phyloP scores from a whole-genome alignment of 495 filamentous ascomycete genomes.

The Podospora australis region DNA sequence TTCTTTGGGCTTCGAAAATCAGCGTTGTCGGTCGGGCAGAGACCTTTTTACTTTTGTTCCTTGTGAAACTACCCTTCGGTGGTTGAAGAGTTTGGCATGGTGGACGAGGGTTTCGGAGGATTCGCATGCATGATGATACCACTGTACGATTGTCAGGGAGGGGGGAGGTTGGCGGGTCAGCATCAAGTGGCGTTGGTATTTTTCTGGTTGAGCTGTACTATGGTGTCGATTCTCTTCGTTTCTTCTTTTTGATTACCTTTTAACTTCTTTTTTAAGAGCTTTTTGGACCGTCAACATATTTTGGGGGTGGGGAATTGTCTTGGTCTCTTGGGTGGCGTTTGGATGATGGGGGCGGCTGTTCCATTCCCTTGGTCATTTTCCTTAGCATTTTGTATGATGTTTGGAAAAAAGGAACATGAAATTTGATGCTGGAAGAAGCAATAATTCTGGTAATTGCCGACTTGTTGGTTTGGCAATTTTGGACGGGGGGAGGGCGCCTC shows the following conservation, averaged over 20 bases:
- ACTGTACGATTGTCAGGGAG: slow-evolving; percentile 9
- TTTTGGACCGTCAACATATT: background rate
- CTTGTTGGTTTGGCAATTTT: too few relatives aligned
- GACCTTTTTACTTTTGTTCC: too few relatives aligned
- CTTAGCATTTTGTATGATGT: background rate
- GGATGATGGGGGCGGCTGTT: background rate
- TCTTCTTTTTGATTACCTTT: background rate
- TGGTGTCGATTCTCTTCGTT: slow-evolving; percentile 5
- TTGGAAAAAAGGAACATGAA: background rate
- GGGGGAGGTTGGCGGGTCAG: slow-evolving; percentile 1
- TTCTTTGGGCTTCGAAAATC: too few relatives aligned
- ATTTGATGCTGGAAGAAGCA: background rate
- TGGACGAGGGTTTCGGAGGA: background rate
- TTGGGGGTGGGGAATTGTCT: background rate
- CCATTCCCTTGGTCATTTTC: background rate
- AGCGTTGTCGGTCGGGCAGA: too few relatives aligned
- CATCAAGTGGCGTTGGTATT: slow-evolving; percentile 4
- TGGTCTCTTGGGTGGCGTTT: background rate
- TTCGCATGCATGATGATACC: slow-evolving; percentile 17
- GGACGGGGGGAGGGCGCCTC: too few relatives aligned
- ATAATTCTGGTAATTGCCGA: background rate
- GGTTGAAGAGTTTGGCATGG: background rate
- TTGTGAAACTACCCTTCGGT: background rate
- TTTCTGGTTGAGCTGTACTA: background rate
- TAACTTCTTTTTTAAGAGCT: background rate